Conservation (phyloP, 345 rosid species). For the Populus pruinosa region DNA sequence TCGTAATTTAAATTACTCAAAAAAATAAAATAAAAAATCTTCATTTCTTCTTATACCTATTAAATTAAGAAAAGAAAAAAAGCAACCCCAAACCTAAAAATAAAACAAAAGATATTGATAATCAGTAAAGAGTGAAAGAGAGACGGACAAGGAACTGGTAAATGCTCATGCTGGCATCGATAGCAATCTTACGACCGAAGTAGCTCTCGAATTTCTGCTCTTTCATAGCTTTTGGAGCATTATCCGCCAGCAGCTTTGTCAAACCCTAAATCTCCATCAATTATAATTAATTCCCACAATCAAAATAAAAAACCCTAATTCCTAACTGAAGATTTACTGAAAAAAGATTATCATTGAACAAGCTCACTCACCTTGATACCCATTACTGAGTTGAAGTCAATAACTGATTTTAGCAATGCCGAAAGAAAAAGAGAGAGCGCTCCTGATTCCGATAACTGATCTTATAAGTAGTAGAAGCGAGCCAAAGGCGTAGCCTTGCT, state of each 20-base stretch:
- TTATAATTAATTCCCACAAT: neutral
- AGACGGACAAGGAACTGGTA: conserved; percentile 83
- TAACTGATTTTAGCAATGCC: neutral
- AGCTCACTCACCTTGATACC: neutral
- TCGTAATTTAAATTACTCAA: neutral
- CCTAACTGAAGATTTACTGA: neutral
- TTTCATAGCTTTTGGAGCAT: conserved; percentile 84
- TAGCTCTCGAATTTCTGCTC: conserved; percentile 90
- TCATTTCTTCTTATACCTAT: no score
- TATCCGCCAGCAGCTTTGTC: conserved; percentile 92
- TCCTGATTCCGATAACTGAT: neutral
- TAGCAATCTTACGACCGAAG: conserved; percentile 88
- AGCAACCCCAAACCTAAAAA: neutral
- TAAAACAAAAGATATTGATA: neutral
- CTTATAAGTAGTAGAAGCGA: neutral
- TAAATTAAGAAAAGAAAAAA: no score
- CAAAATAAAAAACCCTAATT: no score
- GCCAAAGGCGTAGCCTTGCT: neutral
- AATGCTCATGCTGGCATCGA: conserved; percentile 99
- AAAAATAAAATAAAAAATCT: neutral
- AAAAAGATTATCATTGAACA: no score
- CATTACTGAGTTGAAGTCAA: neutral
- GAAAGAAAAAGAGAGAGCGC: neutral
- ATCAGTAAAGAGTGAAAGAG: neutral
- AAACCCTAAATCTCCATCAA: conserved; percentile 53